Evolutionary conservation across 129 eudicot species (phyloP), one percentile per base, ranked within the genome.

Genomic region (Calendula officinalis): DNA sequence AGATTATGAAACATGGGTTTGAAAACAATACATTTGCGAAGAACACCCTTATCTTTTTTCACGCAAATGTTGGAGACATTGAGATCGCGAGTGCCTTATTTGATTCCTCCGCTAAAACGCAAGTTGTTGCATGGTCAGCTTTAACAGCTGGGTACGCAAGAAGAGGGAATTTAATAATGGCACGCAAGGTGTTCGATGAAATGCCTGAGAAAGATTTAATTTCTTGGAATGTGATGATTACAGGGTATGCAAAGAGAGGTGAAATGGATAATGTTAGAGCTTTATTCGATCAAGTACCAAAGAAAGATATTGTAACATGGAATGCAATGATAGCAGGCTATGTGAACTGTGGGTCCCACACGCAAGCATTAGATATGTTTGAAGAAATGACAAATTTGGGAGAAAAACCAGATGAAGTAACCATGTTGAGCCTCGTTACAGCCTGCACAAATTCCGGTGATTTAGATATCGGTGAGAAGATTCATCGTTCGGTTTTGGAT

Each of bases 41-140:
- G 61, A 81, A 85, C 54, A 72, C 90, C 4, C 87, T 89, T 36
- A 85, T 85, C 33, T 82, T 82, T 68, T 84, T 88, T 66, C 85
- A 85, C 66, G 90, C 94, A 2, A 82, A 88, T 70, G 71, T 79
- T 27, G 96, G 96, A 6, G 86, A 80, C 34, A 58, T 85, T 53
- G 64, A 64, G 68, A 67, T 82, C 2, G 96, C 88, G 8, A 70
- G 81, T 32, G 46, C 49, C 3, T 81, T 89, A 5, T 89, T 89
- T 78, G 79, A 85, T 79, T 79, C 60, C 56, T 72, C 66, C 1
- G 87, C 67, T 0, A 71, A 38, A 27, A 74, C 53, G 0, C 82
- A 85, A 75, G 90, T 80, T 41, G 96, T 89, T 70, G 82, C 94
- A 10, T 89, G 96, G 96, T 85, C 96, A 9, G 90, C 94, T 72